Conservation (phyloP, 2,329 filamentous ascomycete genomes). For the Exophiala xenobiotica region DNA sequence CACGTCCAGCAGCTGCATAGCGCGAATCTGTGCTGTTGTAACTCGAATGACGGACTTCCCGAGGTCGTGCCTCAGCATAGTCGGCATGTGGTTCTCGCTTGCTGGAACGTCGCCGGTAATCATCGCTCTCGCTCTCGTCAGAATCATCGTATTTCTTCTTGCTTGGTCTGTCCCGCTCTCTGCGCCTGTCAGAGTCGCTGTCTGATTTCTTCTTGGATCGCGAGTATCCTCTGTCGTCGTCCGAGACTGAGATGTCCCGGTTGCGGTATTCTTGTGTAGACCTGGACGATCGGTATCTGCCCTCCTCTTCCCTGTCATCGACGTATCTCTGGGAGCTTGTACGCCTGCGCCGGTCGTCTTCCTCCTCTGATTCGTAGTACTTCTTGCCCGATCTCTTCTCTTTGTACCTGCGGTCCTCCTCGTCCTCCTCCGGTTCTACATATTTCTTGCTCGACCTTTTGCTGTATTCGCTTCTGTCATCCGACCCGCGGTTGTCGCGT, state of each 20-base stretch:
- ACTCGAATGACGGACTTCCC: constrained; percentile 20
- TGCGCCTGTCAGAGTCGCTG: constrained; percentile 22
- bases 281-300: constrained; percentile 22
- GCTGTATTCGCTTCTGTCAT: constrained; percentile 30
- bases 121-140: constrained; percentile 19
- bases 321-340: constrained; percentile 33
- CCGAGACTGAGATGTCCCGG: constrained; percentile 19
- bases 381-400: constrained; percentile 26
- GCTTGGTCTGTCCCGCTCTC: constrained; percentile 9
- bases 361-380: constrained; percentile 35
- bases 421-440: constrained; percentile 33
- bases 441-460: constrained; percentile 28
- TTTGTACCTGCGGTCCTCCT: constrained; percentile 22
- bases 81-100: background rate
- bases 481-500: constrained; percentile 40
- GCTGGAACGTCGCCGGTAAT: constrained; percentile 10
- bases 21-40: constrained; percentile 42
- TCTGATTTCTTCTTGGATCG: constrained; percentile 22
- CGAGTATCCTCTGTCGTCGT: constrained; percentile 21
- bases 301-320: constrained; percentile 21
- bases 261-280: constrained; percentile 12
- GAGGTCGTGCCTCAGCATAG: constrained; percentile 15
- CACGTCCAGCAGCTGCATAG: constrained; percentile 39
- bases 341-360: constrained; percentile 31
- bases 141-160: constrained; percentile 18